A percentile compares a stretch with the other conserved stretches of the same genome.
phyloP scores from a whole-genome alignment of 2,329 filamentous ascomycete species.

The Trichophyton mentagrophytes region DNA sequence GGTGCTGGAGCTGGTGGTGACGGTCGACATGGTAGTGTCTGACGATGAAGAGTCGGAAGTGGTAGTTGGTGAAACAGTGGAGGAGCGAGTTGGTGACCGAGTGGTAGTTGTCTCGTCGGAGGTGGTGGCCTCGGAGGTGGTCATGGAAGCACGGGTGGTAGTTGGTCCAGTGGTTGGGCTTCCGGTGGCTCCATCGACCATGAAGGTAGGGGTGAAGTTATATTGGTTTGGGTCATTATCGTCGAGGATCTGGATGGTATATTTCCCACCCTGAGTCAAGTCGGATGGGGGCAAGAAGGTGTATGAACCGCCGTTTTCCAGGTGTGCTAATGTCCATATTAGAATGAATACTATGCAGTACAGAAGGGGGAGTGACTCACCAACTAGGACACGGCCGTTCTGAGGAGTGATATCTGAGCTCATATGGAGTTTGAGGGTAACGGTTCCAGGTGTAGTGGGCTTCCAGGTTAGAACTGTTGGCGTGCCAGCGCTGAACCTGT shows the following conservation, averaged over 20 bases:
- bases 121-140: conserved; percentile 16
- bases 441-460: conserved; percentile 38
- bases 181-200: conserved; percentile 36
- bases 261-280: conserved; percentile 34
- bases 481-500: conserved; percentile 36
- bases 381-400: conserved; percentile 30
- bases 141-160: conserved; percentile 14
- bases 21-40: conserved; percentile 12
- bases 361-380: conserved; percentile 23
- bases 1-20: conserved; percentile 15
- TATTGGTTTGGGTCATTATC: conserved; percentile 31
- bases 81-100: conserved; percentile 17
- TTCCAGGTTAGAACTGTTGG: conserved; percentile 37
- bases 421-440: conserved; percentile 41
- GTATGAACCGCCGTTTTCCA: conserved; percentile 39
- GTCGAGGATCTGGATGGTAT: conserved; percentile 42
- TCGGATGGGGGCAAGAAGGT: conserved; percentile 35
- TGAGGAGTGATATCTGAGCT: conserved; percentile 29
- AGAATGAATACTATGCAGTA: not conserved
- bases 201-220: conserved; percentile 44
- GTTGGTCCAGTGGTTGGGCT: conserved; percentile 18
- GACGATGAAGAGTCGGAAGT: conserved; percentile 11
- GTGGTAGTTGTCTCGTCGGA: conserved; percentile 17
- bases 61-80: conserved; percentile 7
- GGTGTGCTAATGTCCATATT: conserved; percentile 24